Conservation (phyloP, 192 early-diverging fungal genomes). For the Paraglomus occultum region DNA sequence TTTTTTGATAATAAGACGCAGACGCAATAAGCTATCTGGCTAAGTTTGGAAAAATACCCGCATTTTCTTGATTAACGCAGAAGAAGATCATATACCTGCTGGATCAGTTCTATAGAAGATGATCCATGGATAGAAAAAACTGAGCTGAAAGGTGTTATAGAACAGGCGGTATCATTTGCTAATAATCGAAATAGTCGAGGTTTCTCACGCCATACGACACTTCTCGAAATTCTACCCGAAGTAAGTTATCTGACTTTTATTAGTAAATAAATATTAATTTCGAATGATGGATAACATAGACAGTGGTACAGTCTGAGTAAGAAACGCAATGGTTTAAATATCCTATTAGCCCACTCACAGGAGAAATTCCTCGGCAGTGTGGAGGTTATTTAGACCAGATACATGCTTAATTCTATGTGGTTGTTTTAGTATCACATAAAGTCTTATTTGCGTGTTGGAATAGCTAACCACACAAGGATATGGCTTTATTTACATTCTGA, state of each 20-base stretch:
- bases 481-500: constrained; percentile 18
- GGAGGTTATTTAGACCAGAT: constrained; percentile 3
- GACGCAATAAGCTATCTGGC: no score
- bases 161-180: no score
- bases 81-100: constrained; percentile 8
- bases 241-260: background rate
- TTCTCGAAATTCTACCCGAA: background rate
- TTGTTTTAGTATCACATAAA: constrained; percentile 18
- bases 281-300: constrained; percentile 1
- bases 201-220: no score
- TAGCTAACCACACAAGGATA: constrained; percentile 5
- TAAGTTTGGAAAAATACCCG: no score
- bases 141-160: background rate
- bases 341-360: constrained; percentile 15
- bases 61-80: background rate
- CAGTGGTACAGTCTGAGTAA: constrained; percentile 13
- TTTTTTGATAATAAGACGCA: no score
- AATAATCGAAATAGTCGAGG: no score
- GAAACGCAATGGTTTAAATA: constrained; percentile 9
- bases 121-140: background rate
- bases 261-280: background rate
- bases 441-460: background rate
- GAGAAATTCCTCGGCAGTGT: constrained; percentile 10
- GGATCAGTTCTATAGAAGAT: constrained; percentile 12
- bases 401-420: constrained; percentile 20